Evolutionary conservation across 169 alveolate genomes (phyloP).

Genomic region (Hammondia hammondi): DNA sequence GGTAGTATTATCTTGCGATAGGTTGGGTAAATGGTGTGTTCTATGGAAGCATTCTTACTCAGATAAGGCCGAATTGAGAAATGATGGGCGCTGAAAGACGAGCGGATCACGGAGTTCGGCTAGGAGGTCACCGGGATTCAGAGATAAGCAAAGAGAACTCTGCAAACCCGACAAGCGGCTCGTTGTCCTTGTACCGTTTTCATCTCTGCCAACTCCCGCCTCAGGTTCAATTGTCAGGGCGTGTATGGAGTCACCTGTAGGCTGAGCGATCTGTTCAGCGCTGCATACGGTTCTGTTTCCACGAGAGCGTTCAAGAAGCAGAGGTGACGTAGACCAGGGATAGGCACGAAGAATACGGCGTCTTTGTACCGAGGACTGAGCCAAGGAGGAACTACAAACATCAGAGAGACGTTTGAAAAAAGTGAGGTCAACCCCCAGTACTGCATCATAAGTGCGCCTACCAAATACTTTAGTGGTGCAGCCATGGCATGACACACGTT

Average conservation of each 20-base stretch:
- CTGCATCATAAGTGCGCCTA: no score
- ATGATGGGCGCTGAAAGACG: background rate
- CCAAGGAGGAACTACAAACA: background rate
- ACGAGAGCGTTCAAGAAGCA: background rate
- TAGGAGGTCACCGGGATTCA: background rate
- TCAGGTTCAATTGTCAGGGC: background rate
- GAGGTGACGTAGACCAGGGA: background rate
- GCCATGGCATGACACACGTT: no score
- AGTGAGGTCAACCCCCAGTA: no score
- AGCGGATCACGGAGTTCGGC: background rate
- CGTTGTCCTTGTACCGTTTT: background rate
- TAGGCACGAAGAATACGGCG: background rate
- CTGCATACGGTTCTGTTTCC: background rate
- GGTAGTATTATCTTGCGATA: background rate
- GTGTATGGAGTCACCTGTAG: background rate
- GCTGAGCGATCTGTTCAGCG: background rate
- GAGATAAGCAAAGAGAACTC: slow-evolving; percentile 1
- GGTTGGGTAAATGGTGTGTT: no score
- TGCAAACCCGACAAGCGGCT: background rate
- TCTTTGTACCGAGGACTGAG: background rate
- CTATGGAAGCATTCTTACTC: background rate
- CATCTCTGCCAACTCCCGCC: background rate
- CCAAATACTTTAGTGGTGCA: no score
- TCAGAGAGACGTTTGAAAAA: background rate
- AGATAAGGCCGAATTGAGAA: background rate